Evolutionary conservation across 768 basidiomycete genomes (phyloP).

Genomic region (Cystofilobasidium ferigula): DNA sequence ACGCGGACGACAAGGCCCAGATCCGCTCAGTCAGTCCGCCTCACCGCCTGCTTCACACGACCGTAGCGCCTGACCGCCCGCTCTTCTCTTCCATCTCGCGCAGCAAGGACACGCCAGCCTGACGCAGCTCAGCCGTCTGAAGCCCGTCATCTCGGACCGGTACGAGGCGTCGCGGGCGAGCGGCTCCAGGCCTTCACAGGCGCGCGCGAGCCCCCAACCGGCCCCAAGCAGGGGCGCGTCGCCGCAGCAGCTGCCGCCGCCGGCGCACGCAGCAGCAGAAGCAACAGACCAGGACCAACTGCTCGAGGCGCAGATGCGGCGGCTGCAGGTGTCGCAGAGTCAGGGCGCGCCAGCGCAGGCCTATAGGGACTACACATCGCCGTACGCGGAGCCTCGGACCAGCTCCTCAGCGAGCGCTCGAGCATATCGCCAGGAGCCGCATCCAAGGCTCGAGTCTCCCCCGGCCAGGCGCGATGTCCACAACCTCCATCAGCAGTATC

Average conservation of each 20-base stretch:
- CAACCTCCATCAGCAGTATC: neutral
- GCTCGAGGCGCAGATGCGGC: neutral
- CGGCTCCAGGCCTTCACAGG: neutral
- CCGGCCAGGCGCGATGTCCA: too few species aligned
- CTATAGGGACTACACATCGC: too few species aligned
- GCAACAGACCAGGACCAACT: neutral
- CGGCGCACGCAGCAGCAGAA: neutral
- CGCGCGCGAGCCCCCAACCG: neutral
- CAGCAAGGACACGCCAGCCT: conserved; percentile 17
- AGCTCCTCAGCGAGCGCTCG: too few species aligned
- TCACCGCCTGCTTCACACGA: too few species aligned
- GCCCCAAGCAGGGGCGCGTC: too few species aligned
- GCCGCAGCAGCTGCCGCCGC: neutral
- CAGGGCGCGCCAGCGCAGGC: neutral
- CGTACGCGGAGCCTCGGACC: too few species aligned
- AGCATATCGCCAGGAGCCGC: too few species aligned
- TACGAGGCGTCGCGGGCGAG: conserved; percentile 13
- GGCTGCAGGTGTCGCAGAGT: neutral
- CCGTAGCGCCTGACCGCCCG: neutral
- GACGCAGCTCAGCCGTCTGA: conserved; percentile 13
- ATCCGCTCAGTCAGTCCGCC: conserved; percentile 1
- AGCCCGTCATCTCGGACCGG: conserved; percentile 16
- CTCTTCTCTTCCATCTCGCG: neutral
- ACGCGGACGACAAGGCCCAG: conserved; percentile 3
- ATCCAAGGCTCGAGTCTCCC: neutral